Percentiles rank a stretch among this genome's conserved stretches.
phyloP scores from a whole-genome alignment of 306 rosid genomes.

The Arachis stenosperma region DNA sequence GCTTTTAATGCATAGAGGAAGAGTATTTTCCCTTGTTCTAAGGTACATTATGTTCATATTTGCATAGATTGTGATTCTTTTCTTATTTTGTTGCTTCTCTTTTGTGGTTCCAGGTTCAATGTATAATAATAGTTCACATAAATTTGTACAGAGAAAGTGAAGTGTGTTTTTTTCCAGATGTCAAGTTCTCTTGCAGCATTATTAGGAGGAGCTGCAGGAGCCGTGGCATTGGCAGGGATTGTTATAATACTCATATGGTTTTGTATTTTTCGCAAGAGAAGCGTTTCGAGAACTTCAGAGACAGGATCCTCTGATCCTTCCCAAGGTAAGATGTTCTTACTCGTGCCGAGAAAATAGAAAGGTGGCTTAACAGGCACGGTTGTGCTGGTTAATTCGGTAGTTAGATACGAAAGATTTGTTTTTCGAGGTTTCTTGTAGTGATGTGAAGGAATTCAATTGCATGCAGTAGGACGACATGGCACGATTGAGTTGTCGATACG shows the following conservation, averaged over 20 bases:
- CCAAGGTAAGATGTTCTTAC: conserved; percentile 60
- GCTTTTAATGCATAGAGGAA: background rate
- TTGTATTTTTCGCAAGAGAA: conserved; percentile 56
- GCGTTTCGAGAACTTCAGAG: conserved; percentile 77
- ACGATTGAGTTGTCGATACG: conserved; percentile 59
- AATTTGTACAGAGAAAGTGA: conserved; percentile 59
- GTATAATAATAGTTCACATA: conserved; percentile 45
- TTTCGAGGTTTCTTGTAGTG: background rate
- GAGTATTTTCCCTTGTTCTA: conserved; percentile 23
- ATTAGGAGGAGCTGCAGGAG: conserved; percentile 97
- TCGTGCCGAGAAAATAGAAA: background rate
- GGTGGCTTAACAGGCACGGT: too few relatives aligned
- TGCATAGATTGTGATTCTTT: conserved; percentile 47
- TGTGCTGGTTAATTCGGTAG: too few relatives aligned
- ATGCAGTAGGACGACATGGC: conserved; percentile 66
- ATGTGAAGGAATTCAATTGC: conserved; percentile 22
- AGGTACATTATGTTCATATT: conserved; percentile 29
- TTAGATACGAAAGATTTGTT: too few relatives aligned
- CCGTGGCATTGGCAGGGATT: conserved; percentile 87
- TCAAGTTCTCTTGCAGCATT: conserved; percentile 89
- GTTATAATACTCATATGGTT: conserved; percentile 62
- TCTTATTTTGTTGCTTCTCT: conserved; percentile 37
- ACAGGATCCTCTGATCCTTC: conserved; percentile 96
- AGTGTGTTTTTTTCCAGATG: conserved; percentile 66
- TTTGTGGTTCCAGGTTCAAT: conserved; percentile 53